These are phyloP conservation scores for Pochonia chlamydosporia DNA, from an alignment of 2,329 filamentous ascomycete genomes.

Conservation along the genomic window DNA sequence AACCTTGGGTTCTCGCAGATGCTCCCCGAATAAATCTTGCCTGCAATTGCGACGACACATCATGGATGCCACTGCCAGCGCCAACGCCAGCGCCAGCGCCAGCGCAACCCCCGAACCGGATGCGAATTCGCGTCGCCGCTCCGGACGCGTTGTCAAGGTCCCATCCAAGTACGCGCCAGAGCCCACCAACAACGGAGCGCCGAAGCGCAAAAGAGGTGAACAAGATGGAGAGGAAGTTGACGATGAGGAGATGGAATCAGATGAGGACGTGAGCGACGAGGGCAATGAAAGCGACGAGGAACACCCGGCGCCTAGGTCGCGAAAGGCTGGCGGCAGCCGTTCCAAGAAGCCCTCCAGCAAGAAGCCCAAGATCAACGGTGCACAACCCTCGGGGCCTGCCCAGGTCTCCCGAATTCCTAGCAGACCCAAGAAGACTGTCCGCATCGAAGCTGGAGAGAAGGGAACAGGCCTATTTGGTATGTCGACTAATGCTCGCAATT, in stretches of 20 bases:
- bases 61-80: conserved; percentile 10
- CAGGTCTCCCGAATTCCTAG: conserved; percentile 42
- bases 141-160: conserved; percentile 59
- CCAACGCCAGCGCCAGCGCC: conserved; percentile 9
- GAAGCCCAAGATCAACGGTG: conserved; percentile 59
- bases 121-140: conserved; percentile 55
- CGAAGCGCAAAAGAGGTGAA: conserved; percentile 54
- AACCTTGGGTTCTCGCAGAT: conserved; percentile 11
- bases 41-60: conserved; percentile 11
- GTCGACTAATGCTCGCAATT: conserved; percentile 12
- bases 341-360: conserved; percentile 55
- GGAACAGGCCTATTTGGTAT: conserved; percentile 52
- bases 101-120: conserved; percentile 36
- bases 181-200: conserved; percentile 27
- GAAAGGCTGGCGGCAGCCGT: conserved; percentile 36
- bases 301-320: conserved; percentile 29
- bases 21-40: conserved; percentile 8
- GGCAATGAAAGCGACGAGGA: conserved; percentile 42
- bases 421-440: conserved; percentile 51
- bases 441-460: conserved; percentile 44
- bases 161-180: conserved; percentile 57
- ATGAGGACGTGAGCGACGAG: conserved; percentile 39
- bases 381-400: conserved; percentile 28
- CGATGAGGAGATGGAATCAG: conserved; percentile 42
- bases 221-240: conserved; percentile 42